Base-by-base conservation (phyloP, 805 yeast species). In the Diddensiella caesifluorescens region DNA sequence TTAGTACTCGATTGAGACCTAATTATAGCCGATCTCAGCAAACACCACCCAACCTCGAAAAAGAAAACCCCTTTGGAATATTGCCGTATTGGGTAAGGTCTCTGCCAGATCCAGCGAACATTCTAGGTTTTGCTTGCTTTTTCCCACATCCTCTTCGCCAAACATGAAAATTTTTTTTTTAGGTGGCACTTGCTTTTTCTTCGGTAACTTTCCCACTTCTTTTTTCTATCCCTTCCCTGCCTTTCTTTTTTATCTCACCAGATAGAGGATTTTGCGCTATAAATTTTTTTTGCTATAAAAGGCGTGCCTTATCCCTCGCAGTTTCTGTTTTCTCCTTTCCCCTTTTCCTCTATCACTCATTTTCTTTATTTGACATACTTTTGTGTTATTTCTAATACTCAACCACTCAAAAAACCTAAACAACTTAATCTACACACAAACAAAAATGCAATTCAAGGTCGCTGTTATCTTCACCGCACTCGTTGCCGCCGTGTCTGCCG, bases 391-490 rank as follows among this genome's bases (percentile, higher is more conserved):
- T 30, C 12, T n/a, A 30, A 30, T 9, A 13, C 34, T 9, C 27
- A 25, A 9, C 9, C 27, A 25, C 27, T 9, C 27, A 25, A 9
- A 25, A 9, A 25, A 9, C 9, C 27, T 25, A 25, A 9, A 9
- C 10, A 25, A 33, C 30, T 21, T 10, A 40, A 10, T 23, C 15
- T 38, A 3, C 47, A 46, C 32, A 44, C 20, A 27, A 21, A 15
- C 23, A 38, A 53, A 32, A 54, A 58, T 58, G 62, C 62, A 58
- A 46, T 56, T 57, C 60, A 51, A 52, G 48, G 47, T 45, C 45
- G 45, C 51, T 42, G 51, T 53, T 45, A 38, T 52, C 37, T 23
- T 52, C 46, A 45, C 58, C 39, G 49, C 61, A 32, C 44, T 54
- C 40, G 52, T 50, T 38, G 56, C 57, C 39, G 57, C 53, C 32